Base-by-base conservation (phyloP, 768 basidiomycete species). In the Xerocomus potaroensis region DNA sequence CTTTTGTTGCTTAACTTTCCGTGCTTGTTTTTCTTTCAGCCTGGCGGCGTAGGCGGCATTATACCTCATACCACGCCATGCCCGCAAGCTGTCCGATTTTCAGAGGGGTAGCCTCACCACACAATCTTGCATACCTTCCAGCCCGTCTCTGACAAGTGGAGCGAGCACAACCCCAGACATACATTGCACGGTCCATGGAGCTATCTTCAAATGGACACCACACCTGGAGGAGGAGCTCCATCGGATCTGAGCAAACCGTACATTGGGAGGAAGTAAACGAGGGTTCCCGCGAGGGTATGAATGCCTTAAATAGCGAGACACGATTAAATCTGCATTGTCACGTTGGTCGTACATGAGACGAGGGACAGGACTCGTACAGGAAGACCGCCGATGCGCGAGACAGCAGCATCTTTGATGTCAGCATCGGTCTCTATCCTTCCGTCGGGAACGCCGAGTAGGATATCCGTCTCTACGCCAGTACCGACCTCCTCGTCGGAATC, bases 141-240 rank as follows among this genome's bases (percentile, higher is more conserved):
- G 74, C 70, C 65, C 85, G 83, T 45, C 77, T 72, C 61, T 93
- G 90, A 67, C 91, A 95, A 12, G 69, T 61, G 4, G 76, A 66
- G 29, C 76, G 72, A 2, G 86, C 72, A 58, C 91, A 95, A 10
- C 81, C 90, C 84, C 89, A 94, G 18, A 91, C 74, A 56, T 92
- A 93, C 38, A 93, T 68, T 3, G 83, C 86, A 43, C 92, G 78
- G 59, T 95, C 91, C 76, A 84, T 82, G 5, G 84, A 78, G 56
- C 88, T 93, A 30, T 83, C 73, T 59, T 92, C 86, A 55, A 93
- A 80, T 0, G 92, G 92, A 64, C 88, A 92, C 87, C 89, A 93
- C 58, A 95, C 75, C 60, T 94, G 91, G 10, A 88, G 74, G 30
- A 93, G 75, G 18, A 95, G 75, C 53, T 89, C 83, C 88, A 86